Base-by-base conservation (phyloP, 768 basidiomycete species). In the Tricholoma matsutake region DNA sequence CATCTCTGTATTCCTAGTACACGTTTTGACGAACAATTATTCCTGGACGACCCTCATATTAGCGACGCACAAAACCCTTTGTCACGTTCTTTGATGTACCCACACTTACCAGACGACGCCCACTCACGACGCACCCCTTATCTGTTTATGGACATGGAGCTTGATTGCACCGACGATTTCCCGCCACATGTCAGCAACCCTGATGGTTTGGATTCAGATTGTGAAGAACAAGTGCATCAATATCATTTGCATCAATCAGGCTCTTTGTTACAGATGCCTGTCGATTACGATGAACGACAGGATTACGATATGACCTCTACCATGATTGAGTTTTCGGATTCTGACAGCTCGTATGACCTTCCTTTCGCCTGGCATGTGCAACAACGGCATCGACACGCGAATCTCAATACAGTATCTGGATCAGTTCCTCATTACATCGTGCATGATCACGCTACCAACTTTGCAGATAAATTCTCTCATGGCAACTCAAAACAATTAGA, bases 311-410 rank as follows among this genome's bases (percentile, higher is more conserved):
- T 31, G 13, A n/a, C 47, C n/a, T 43, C 63, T 31, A 54, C 51
- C 32, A 25, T 64, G 52, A 56, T 65, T 7, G 58, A 64, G 53
- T 58, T 62, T 39, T 64, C 62, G 41, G 61, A 64, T 31, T 56
- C 45, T 34, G 63, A 64, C 58, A 41, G 31, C 4, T 39, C 45
- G 59, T 37, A 31, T 29, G 31, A 47, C 32, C 54, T 29, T 28
- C 20, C 37, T 47, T 54, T 60, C 14, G 8, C 45, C 34, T 60
- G 47, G 45, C 60, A 45, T 37, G 9, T 25, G 11, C 20, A 59
- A 35, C 16, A n/a, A 39, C 52, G 54, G 53, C 32, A 54, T 54
- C 49, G 57, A 54, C 32, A 37, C 32, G 34, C 54, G 4, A 49
- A 59, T 43, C 49, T 55, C 31, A 25, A 51, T 35, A 49, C 20